Evolutionary conservation across 2,329 filamentous ascomycete genomes (phyloP), one percentile per base, ranked within the genome.

Genomic region (Dichotomopilus funicola): DNA sequence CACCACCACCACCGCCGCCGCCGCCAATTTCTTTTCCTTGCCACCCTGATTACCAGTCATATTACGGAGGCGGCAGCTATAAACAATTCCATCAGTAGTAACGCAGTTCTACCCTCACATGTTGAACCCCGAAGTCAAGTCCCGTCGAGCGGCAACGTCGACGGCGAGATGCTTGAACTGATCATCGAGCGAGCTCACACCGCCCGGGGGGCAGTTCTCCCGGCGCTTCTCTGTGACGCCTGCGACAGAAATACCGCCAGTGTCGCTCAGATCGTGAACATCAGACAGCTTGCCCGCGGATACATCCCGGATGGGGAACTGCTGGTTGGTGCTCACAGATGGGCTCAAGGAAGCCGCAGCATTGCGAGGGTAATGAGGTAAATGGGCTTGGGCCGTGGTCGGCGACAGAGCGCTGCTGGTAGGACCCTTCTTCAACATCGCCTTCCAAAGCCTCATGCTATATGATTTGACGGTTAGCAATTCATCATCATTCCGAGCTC

Each of bases 311-410:
- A 44, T 51, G 9, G 59, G 59, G 7, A 62, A 62, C 13, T 12
- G 38, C 45, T 59, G 51, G 4, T 61, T 64, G 38, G 61, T 64
- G 48, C 45, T 63, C 11, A 66, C 37, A 5, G 64, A 61, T 1
- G 66, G 66, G 40, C 61, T 65, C 19, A 69, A 55, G 31, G 66
- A 67, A 33, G 78, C 77, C 8, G 78, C 75, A 27, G 78, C 78
- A 62, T 80, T 70, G 13, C 78, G 78, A 8, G 71, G 66, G 54
- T 78, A 81, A 36, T 79, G 76, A 12, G 78, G 79, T 46, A 82
- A 67, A 44, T 77, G 73, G n/a, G 78, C 79, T 34, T 75, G 78
- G 6, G 75, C 79, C 10, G 78, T 81, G 45, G 75, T 77, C 3
- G 79, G 76, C 2, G 78, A 79, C 48, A 82, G 68, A 8, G 78